Evolutionary conservation across 2,329 filamentous ascomycete species (phyloP).

Genomic region (Monilinia laxa): DNA sequence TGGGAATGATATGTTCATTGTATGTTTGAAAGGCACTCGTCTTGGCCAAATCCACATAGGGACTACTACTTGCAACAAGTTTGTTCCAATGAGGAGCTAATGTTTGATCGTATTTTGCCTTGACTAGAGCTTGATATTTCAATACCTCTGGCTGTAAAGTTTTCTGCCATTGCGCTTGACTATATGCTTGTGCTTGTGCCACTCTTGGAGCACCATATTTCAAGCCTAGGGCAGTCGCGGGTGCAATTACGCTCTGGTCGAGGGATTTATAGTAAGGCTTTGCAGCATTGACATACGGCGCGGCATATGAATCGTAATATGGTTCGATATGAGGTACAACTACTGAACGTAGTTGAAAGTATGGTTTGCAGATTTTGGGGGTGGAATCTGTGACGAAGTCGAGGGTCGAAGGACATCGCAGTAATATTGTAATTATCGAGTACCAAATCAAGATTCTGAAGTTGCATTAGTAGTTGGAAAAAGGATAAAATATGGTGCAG

Average conservation of each 20-base stretch:
- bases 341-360: slow-evolving; percentile 63
- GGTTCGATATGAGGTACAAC: slow-evolving; percentile 75
- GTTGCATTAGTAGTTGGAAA: slow-evolving; percentile 17
- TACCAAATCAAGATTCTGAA: slow-evolving; percentile 81
- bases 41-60: slow-evolving; percentile 69
- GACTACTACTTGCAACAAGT: slow-evolving; percentile 56
- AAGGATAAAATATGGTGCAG: slow-evolving; percentile 22
- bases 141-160: slow-evolving; percentile 73
- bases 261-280: slow-evolving; percentile 71
- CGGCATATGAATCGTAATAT: slow-evolving; percentile 82
- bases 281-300: slow-evolving; percentile 74
- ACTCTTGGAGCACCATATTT: slow-evolving; percentile 75
- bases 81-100: slow-evolving; percentile 73
- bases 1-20: slow-evolving; percentile 70
- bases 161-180: slow-evolving; percentile 73
- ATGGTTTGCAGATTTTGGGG: slow-evolving; percentile 79
- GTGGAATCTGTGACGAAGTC: slow-evolving; percentile 67
- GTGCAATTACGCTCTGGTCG: slow-evolving; percentile 65
- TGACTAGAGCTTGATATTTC: slow-evolving; percentile 60
- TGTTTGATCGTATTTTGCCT: slow-evolving; percentile 65
- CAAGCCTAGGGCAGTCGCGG: slow-evolving; percentile 64
- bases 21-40: slow-evolving; percentile 67
- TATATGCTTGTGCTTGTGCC: slow-evolving; percentile 64
- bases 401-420: slow-evolving; percentile 75
- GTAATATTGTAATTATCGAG: slow-evolving; percentile 72